These are phyloP conservation scores for Epichloe uncinata DNA, from an alignment of 2,329 filamentous ascomycete genomes.

Conservation along the genomic window DNA sequence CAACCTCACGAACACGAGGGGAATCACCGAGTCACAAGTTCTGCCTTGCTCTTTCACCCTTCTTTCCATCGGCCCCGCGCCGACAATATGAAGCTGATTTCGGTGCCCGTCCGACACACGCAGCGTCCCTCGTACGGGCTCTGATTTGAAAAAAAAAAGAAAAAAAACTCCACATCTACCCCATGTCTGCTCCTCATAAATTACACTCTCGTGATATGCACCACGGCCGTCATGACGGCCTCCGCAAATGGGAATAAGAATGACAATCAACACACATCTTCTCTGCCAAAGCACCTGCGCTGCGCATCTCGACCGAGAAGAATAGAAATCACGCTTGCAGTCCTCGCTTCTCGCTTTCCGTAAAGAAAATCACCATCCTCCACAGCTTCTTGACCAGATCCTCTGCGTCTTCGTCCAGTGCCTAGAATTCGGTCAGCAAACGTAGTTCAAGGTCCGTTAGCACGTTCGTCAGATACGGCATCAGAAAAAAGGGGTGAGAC, in stretches of 20 bases:
- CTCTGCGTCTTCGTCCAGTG: constrained; percentile 89
- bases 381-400: constrained; percentile 91
- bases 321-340: constrained; percentile 35
- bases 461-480: no score
- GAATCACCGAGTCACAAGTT: neutral
- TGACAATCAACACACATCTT: neutral
- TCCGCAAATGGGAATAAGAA: neutral
- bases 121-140: neutral
- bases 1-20: neutral
- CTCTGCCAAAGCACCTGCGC: neutral
- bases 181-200: neutral
- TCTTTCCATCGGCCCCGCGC: neutral
- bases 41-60: neutral
- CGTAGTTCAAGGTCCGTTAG: neutral
- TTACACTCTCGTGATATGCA: neutral
- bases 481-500: neutral
- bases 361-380: constrained; percentile 98
- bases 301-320: neutral
- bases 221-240: neutral
- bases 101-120: neutral
- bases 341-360: constrained; percentile 83
- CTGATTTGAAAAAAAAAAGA: neutral
- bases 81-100: neutral
- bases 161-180: neutral
- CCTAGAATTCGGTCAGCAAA: constrained; percentile 34